Evolutionary conservation across 2,329 filamentous ascomycete genomes (phyloP), one percentile per base, ranked within the genome.

Genomic region (Neonectria neomacrospora): DNA sequence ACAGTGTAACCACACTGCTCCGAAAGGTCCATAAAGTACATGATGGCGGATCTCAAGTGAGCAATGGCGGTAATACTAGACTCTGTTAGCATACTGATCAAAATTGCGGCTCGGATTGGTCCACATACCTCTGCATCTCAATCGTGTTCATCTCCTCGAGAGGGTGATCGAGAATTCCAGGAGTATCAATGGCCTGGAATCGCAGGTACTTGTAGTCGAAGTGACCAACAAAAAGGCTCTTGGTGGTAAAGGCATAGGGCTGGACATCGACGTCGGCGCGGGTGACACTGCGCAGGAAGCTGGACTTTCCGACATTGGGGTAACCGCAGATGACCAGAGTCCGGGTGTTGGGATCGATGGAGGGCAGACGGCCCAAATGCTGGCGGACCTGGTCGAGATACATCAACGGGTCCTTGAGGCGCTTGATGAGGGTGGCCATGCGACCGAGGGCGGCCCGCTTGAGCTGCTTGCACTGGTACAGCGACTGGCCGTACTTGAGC

Each of bases 81-180:
- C 41, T 16, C 20, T 52, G 55, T 69, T 44, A 67, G 42, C 28
- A 45, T 23, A 4, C 6, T 18, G 5, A 5, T 20, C 10, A 4
- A 18, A 16, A 12, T 4, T 1, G 26, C 18, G 22, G 23, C 3
- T 5, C 22, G 18, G 11, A n/a, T 11, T 23, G 12, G n/a, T 34
- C 37, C 16, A 32, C 64, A 56, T 58, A 74, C 70, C 71, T 80
- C 84, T 98, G 96, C 93, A 98, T 98, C 81, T 99, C 96, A 76
- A 99, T 99, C 3, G 96, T 98, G 82, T 97, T 97, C 96, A 98
- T 99, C 83, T 98, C 96, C 81, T 98, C 96, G 9, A 99, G 88
- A 37, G 95, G 94, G 78, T 99, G 96, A 74, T 99, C 96, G 65
- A 99, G 83, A 71, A 99, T 97, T 85, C 96, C 96, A n/a, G 95